phyloP scores from a whole-genome alignment of 179 eudicot genomes.

The Corrigiola litoralis region DNA sequence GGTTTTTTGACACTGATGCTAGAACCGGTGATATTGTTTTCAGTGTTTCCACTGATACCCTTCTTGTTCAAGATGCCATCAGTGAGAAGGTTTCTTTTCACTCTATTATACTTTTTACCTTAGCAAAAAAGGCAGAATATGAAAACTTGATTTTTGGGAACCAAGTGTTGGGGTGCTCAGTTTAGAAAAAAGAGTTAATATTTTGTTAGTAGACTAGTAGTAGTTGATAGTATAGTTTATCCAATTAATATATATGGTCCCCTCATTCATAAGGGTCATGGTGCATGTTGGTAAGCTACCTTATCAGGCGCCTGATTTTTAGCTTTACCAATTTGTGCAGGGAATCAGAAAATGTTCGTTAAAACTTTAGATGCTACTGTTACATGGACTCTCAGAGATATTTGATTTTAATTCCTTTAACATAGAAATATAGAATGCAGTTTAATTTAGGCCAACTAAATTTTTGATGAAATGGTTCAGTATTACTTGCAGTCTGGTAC shows the following conservation, averaged over 20 bases:
- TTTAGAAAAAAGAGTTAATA: neutral
- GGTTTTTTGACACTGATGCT: constrained; percentile 99
- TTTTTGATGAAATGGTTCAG: neutral
- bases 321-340: constrained; percentile 1
- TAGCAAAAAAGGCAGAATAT: neutral
- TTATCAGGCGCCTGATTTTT: constrained; percentile 20
- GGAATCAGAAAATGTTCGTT: constrained; percentile 8
- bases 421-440: too few species aligned
- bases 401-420: neutral
- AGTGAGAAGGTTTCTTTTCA: constrained; percentile 75
- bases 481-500: too few species aligned
- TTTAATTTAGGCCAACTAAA: neutral
- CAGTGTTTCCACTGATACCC: constrained; percentile 93
- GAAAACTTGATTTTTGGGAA: neutral
- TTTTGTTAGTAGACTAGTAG: constrained; percentile 11
- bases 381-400: too few species aligned
- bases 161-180: neutral
- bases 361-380: neutral
- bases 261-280: constrained; percentile 17
- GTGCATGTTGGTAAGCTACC: constrained; percentile 39
- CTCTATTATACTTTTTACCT: neutral
- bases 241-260: neutral
- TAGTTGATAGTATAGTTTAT: constrained; percentile 14
- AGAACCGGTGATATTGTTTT: constrained; percentile 97
- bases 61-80: constrained; percentile 98